Conservation (phyloP, 257 asterid species). For the Galeopsis tetrahit region DNA sequence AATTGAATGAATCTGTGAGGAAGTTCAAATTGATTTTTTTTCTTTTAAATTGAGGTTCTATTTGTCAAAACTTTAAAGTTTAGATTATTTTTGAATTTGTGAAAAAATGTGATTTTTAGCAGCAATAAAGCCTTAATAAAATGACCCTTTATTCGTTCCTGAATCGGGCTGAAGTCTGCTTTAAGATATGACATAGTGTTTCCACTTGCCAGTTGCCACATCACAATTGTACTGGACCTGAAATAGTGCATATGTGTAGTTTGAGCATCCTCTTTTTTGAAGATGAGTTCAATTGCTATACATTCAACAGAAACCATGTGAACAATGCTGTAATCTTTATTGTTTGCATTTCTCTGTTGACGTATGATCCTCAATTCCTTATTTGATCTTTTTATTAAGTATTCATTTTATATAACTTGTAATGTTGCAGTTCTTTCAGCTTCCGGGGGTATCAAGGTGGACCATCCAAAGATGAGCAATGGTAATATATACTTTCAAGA, state of each 20-base stretch:
- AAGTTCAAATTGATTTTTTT: no score
- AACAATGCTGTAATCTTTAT: not conserved
- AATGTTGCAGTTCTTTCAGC: constrained; percentile 73
- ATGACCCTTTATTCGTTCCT: not conserved
- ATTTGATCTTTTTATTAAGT: not conserved
- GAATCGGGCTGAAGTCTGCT: not conserved
- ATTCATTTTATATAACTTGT: constrained; percentile 19
- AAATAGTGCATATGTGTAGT: not conserved
- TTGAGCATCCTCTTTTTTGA: not conserved
- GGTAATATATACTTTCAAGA: constrained; percentile 47
- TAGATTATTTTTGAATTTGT: no score
- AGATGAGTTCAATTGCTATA: not conserved
- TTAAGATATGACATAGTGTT: not conserved
- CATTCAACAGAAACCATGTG: not conserved
- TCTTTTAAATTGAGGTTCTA: no score
- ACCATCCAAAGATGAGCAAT: constrained; percentile 64
- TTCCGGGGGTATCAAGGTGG: constrained; percentile 77
- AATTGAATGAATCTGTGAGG: no score
- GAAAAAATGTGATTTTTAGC: no score
- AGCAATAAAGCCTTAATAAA: no score
- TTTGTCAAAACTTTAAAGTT: no score
- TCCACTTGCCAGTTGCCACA: not conserved
- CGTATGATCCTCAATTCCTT: not conserved
- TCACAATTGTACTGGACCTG: not conserved
- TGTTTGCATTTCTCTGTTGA: not conserved